Conservation (phyloP, 768 basidiomycete genomes). For the Termitomyces sp. region DNA sequence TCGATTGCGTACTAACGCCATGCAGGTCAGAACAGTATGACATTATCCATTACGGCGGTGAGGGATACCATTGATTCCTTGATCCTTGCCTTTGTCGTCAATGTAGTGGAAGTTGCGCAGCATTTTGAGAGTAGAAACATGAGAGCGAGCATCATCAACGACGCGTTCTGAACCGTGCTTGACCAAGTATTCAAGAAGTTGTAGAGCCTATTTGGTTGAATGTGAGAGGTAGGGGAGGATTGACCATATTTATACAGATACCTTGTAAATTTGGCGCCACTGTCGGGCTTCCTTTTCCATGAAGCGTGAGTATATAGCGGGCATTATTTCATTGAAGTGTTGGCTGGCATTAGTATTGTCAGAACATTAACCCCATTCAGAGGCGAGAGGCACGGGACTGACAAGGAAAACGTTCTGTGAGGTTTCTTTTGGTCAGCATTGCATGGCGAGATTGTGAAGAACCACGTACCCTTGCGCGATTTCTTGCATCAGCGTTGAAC, state of each 20-base stretch:
- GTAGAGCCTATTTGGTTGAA: slow-evolving; percentile 59
- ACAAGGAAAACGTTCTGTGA: slow-evolving; percentile 95
- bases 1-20: slow-evolving; percentile 82
- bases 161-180: slow-evolving; percentile 98
- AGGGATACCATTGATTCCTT: slow-evolving; percentile 84
- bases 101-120: slow-evolving; percentile 97
- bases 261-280: slow-evolving; percentile 99
- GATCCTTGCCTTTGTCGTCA: slow-evolving; percentile 98
- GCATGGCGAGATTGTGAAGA: background rate
- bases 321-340: slow-evolving; percentile 99
- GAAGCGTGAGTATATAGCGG: slow-evolving; percentile 89
- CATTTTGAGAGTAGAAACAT: slow-evolving; percentile 96
- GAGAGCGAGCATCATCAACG: slow-evolving; percentile 94
- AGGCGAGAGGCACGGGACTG: slow-evolving; percentile 25
- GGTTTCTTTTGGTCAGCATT: background rate
- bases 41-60: background rate
- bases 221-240: background rate
- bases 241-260: slow-evolving; percentile 19
- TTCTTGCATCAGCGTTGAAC: slow-evolving; percentile 96
- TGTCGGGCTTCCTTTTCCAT: slow-evolving; percentile 98
- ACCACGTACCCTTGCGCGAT: slow-evolving; percentile 84
- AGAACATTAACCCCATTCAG: background rate
- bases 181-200: slow-evolving; percentile 92
- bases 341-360: slow-evolving; percentile 50
- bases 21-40: slow-evolving; percentile 2